phyloP scores from a whole-genome alignment of 2,329 filamentous ascomycete species.

The Clarireedia hainanense region DNA sequence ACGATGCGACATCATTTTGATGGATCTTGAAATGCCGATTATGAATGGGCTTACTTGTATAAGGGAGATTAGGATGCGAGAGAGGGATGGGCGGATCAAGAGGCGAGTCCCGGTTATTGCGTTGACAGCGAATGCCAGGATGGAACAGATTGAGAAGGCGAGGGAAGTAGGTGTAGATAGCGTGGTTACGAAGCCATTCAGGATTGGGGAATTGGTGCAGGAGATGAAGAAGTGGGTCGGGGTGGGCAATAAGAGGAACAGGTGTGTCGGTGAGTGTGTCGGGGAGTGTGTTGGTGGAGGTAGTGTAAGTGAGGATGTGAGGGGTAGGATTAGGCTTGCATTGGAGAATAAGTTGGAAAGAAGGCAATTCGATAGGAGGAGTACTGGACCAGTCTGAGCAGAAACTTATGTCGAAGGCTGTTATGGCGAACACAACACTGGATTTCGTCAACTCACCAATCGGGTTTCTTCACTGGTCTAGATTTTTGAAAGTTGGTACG shows the following conservation, averaged over 20 bases:
- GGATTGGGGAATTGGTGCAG: conserved; percentile 51
- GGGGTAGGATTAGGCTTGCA: too few species aligned
- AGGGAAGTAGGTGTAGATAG: conserved; percentile 38
- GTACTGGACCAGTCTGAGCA: too few species aligned
- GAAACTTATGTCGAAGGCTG: too few species aligned
- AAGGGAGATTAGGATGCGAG: conserved; percentile 50
- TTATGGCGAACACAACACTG: too few species aligned
- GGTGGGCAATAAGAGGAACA: not conserved
- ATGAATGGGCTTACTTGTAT: conserved; percentile 65
- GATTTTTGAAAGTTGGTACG: too few species aligned
- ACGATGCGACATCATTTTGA: conserved; percentile 54
- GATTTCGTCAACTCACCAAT: too few species aligned
- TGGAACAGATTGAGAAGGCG: conserved; percentile 21
- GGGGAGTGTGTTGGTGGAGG: too few species aligned
- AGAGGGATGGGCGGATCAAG: conserved; percentile 42
- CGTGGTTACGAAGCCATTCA: conserved; percentile 66
- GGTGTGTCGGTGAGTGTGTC: not conserved
- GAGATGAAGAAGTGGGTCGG: conserved; percentile 40
- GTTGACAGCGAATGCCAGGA: conserved; percentile 28
- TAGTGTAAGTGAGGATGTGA: too few species aligned
- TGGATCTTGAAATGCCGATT: conserved; percentile 72
- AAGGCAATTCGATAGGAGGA: too few species aligned
- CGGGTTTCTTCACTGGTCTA: too few species aligned
- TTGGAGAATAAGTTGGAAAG: too few species aligned
- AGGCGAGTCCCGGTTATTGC: conserved; percentile 32